These are phyloP conservation scores for Astrothelium macrocarpum DNA, from an alignment of 495 filamentous ascomycete genomes.

Conservation along the genomic window DNA sequence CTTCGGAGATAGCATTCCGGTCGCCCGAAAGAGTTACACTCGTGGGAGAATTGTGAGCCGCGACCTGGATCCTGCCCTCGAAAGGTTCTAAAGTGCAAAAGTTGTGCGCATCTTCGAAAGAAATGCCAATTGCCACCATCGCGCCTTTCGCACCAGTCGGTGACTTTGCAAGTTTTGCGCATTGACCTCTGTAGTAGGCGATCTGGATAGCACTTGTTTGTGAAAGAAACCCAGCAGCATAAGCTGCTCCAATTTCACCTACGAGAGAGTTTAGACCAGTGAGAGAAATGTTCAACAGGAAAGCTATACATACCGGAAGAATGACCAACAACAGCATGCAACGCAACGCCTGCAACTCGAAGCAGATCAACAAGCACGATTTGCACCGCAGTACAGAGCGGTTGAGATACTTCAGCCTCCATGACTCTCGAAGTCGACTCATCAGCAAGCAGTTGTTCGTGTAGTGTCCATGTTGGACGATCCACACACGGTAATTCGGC, in stretches of 20 bases:
- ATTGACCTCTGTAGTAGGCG: constrained; percentile 45
- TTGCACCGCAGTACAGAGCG: constrained; percentile 34
- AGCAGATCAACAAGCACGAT: constrained; percentile 8
- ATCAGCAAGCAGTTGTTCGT: constrained; percentile 15
- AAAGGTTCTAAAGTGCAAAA: background rate
- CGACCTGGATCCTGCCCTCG: constrained; percentile 17
- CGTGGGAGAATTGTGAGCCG: constrained; percentile 26
- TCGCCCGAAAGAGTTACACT: constrained; percentile 36
- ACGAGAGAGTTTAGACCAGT: background rate
- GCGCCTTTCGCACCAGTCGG: constrained; percentile 20
- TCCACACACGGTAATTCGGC: constrained; percentile 21
- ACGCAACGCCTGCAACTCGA: background rate
- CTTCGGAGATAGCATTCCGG: constrained; percentile 26
- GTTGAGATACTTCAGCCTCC: constrained; percentile 39
- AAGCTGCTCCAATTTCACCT: constrained; percentile 10
- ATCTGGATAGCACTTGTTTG: constrained; percentile 36
- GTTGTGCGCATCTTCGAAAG: background rate
- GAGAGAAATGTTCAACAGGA: background rate
- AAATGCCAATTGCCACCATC: constrained; percentile 42
- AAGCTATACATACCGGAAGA: background rate
- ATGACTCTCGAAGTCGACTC: constrained; percentile 26
- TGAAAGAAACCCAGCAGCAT: constrained; percentile 39
- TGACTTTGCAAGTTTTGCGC: background rate
- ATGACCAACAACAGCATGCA: constrained; percentile 9
- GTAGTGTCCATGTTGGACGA: constrained; percentile 41